Evolutionary conservation across 495 filamentous ascomycete genomes (phyloP).

Genomic region (Apodospora peruviana): DNA sequence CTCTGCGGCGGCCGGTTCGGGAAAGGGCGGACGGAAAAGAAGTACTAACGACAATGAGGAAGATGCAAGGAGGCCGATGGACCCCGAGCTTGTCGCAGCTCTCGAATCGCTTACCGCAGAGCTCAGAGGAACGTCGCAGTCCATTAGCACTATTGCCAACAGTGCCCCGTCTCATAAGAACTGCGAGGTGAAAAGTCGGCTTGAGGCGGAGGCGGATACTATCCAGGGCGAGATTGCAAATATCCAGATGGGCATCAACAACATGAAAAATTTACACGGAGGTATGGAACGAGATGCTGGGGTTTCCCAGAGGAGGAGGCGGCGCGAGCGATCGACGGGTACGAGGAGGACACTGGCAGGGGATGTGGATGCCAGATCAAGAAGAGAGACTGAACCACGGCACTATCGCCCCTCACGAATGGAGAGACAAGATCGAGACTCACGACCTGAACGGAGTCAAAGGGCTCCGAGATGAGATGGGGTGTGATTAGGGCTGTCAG

Average conservation of each 20-base stretch:
- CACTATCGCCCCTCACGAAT: too few relatives aligned
- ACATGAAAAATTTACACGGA: conserved; percentile 24
- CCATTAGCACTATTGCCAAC: conserved; percentile 8
- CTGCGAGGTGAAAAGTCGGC: conserved; percentile 14
- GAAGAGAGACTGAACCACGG: too few relatives aligned
- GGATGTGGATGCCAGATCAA: too few relatives aligned
- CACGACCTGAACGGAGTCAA: too few relatives aligned
- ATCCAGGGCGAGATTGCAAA: conserved; percentile 12
- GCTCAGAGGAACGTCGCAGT: conserved; percentile 13
- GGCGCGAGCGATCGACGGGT: not conserved
- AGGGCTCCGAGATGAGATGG: too few relatives aligned
- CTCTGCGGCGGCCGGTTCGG: not conserved
- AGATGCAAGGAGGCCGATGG: not conserved
- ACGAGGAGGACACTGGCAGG: not conserved
- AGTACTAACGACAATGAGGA: not conserved
- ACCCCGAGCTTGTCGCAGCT: conserved; percentile 13
- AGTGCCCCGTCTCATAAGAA: conserved; percentile 8
- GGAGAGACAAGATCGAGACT: too few relatives aligned
- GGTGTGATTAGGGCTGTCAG: too few relatives aligned
- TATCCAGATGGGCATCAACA: conserved; percentile 17
- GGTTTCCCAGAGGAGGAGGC: not conserved
- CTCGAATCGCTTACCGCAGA: conserved; percentile 16
- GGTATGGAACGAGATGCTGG: not conserved
- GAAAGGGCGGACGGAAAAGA: not conserved
- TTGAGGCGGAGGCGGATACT: conserved; percentile 15